Base-by-base conservation (phyloP, 495 filamentous ascomycete species). In the Penicillium waksmanii region DNA sequence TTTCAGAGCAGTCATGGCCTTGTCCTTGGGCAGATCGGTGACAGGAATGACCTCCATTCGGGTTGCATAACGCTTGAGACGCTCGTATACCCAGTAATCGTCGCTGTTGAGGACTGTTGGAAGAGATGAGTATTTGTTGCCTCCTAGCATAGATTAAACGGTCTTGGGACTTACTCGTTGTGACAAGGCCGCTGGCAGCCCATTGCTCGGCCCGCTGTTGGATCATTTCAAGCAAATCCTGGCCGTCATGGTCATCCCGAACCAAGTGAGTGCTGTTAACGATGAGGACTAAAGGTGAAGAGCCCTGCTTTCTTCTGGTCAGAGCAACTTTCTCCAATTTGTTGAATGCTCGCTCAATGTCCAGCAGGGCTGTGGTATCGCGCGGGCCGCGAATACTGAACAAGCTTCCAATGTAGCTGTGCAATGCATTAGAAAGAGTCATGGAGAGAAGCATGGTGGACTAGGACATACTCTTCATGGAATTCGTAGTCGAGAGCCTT, bases 61-160 rank as follows among this genome's bases (percentile, higher is more conserved):
- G 15, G 91, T 95, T 5, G 92, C 89, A 60, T 96, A 86, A 70
- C 90, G 86, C 77, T 97, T 97, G 51, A 98, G 72, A 19, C 92
- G 82, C 71, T 98, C 95, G 66, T 97, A 98, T 1, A 98, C 89
- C 95, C 95, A 98, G 71, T 97, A 98, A 65, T 97, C 94, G 66
- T 98, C 95, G 56, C 85, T 90, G 71, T 96, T 97, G 64, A 98
- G 87, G 7, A 98, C 85, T 80, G 17, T 56, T 62, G 9, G 13
- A 9, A 21, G 13, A 35, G 5, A 31, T 31, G 27, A 31, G 27
- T 31, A 31, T 31, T 8, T 1, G 5, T 31, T 8, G 27, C 27
- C 27, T 31, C 8, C 6, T 3, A 6, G 4, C 5, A 31, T 31
- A 31, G 27, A 31, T 27, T 31, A 18, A 13, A 5, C 10, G 36